Evolutionary conservation across 345 rosid genomes (phyloP), one percentile per base, ranked within the genome.

Genomic region (Acer yangbiense): DNA sequence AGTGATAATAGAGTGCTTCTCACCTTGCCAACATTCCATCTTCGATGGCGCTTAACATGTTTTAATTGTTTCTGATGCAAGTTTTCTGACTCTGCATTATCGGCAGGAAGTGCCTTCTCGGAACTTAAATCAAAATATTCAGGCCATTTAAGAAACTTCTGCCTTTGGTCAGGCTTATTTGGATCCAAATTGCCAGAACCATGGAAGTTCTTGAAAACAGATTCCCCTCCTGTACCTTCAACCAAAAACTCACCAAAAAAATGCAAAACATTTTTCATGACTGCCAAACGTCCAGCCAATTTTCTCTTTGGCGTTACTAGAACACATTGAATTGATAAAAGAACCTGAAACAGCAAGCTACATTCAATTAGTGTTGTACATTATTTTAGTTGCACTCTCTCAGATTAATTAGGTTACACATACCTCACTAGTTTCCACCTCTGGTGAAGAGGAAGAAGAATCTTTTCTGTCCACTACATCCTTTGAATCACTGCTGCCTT

Each of bases 21-120:
- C 73, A 93, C 99, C 98, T 93, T 93, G 77, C 86, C 90, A 68
- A 93, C 83, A 58, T 85, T 87, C 99, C 98, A 95, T 90, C 99
- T 90, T 76, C 97, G 82, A 74, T 93, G 94, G 16, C 98, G 94
- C 91, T 93, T 93, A 77, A 93, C 82, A 82, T 82, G 87, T 83
- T 82, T 90, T 62, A 87, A 79, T 52, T 87, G 86, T 86, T 83
- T 87, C 77, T 76, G 84, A 77, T 84, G 85, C 78, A 76, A 71
- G 75, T 74, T 90, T 77, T 83, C 96, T 64, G 84, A 82, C 80
- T 86, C 92, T 52, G 78, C 44, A 83, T 77, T 82, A 76, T 85
- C 89, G 69, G 66, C 41, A 29, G 90, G 64, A 50, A 76, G 74
- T 73, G 83, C 94, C 80, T 83, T 89, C 81, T 82, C 90, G 50